A percentile compares a stretch with the other conserved stretches of the same genome.
These are phyloP conservation scores for Pythium angustatum DNA, from an alignment of 352 stramenopile species.

Conservation along the genomic window DNA sequence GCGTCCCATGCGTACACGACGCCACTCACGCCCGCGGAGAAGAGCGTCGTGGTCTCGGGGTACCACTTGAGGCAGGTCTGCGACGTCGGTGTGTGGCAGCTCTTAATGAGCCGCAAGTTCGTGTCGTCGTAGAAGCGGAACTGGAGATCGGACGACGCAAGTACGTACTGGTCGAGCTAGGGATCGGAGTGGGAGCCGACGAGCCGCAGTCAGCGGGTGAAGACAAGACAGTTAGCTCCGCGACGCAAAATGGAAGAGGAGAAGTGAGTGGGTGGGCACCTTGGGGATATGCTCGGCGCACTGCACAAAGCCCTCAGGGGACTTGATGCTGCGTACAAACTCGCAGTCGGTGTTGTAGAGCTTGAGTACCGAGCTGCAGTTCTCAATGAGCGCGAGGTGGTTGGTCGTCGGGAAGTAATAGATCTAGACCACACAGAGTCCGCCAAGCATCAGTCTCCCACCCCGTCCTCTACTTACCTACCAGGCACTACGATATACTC, in stretches of 20 bases:
- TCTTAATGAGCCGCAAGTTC: conserved; percentile 67
- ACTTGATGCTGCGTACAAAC: conserved; percentile 57
- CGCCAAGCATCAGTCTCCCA: background rate
- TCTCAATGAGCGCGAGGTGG: conserved; percentile 72
- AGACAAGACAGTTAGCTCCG: too few relatives aligned
- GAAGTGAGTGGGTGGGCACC: conserved; percentile 4
- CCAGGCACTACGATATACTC: conserved; percentile 1
- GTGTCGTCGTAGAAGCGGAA: conserved; percentile 86
- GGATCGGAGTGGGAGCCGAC: background rate
- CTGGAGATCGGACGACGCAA: conserved; percentile 77
- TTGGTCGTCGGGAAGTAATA: conserved; percentile 83
- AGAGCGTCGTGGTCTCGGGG: conserved; percentile 61
- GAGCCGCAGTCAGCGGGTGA: background rate
- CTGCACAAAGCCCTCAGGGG: conserved; percentile 72
- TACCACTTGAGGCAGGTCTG: conserved; percentile 87
- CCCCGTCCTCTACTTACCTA: background rate
- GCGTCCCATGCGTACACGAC: conserved; percentile 86
- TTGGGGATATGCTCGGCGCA: conserved; percentile 75
- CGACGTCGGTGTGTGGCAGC: conserved; percentile 78
- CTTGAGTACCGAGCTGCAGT: conserved; percentile 71
- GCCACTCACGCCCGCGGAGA: conserved; percentile 79
- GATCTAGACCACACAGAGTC: conserved; percentile 33
- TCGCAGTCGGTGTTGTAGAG: conserved; percentile 85
- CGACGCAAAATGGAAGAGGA: too few relatives aligned
- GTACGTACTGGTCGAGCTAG: conserved; percentile 71